Conservation (phyloP, 2,329 filamentous ascomycete genomes). For the Orbilia brochopaga region DNA sequence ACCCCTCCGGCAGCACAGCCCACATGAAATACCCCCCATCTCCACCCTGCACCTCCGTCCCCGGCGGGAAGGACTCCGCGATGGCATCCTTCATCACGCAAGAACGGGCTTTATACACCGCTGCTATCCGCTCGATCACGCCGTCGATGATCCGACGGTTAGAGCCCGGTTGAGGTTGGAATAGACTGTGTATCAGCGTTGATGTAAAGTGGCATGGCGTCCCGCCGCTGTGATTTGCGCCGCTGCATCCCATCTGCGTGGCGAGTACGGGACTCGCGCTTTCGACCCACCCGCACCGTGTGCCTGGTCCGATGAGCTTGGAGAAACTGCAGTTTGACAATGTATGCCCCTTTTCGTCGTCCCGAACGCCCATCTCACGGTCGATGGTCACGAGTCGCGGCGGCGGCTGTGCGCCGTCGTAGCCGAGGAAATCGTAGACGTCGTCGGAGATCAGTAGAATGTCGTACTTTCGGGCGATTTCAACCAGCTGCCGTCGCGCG, state of each 20-base stretch:
- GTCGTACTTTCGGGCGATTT: slow-evolving; percentile 77
- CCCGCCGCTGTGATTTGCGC: slow-evolving; percentile 65
- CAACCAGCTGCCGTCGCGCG: slow-evolving; percentile 72
- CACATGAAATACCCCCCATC: slow-evolving; percentile 86
- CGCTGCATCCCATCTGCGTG: slow-evolving; percentile 63
- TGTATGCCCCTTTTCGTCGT: slow-evolving; percentile 66
- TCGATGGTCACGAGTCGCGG: slow-evolving; percentile 32
- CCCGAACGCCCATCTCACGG: slow-evolving; percentile 34
- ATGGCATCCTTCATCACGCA: slow-evolving; percentile 67
- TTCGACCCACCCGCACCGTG: slow-evolving; percentile 88
- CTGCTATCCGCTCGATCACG: slow-evolving; percentile 63
- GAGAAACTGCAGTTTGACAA: slow-evolving; percentile 88
- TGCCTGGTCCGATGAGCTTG: slow-evolving; percentile 82
- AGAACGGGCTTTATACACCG: slow-evolving; percentile 65
- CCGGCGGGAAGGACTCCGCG: slow-evolving; percentile 68
- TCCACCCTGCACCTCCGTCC: slow-evolving; percentile 60
- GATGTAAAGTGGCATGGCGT: slow-evolving; percentile 66
- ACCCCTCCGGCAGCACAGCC: slow-evolving; percentile 67
- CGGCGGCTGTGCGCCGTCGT: slow-evolving; percentile 36
- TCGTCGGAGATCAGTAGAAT: slow-evolving; percentile 87
- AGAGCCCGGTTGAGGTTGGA: slow-evolving; percentile 57
- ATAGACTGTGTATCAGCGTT: slow-evolving; percentile 62
- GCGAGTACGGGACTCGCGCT: slow-evolving; percentile 67
- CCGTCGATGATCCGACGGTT: slow-evolving; percentile 58
- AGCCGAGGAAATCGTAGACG: slow-evolving; percentile 81